Evolutionary conservation across 306 rosid species (phyloP).

Genomic region (Oxytropis ochrocephala): DNA sequence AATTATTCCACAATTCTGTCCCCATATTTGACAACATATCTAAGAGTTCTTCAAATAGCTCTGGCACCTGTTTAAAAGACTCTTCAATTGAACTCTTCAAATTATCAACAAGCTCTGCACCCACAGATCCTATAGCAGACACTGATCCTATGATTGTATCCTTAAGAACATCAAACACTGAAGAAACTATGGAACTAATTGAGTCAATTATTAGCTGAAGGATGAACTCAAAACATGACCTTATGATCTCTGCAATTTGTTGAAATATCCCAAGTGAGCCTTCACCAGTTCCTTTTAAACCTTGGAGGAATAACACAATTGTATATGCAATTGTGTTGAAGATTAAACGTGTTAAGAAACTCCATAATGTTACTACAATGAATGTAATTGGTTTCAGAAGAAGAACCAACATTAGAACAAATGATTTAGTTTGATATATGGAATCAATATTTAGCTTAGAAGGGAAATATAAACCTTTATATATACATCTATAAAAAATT

Average conservation of each 20-base stretch:
- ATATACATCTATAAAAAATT: neutral
- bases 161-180: conserved; percentile 31
- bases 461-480: neutral
- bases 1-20: conserved; percentile 35
- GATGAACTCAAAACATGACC: conserved; percentile 26
- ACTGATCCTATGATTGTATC: conserved; percentile 28
- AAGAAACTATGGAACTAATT: conserved; percentile 1
- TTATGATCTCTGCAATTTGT: conserved; percentile 27
- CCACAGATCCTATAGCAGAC: conserved; percentile 8
- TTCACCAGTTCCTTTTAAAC: conserved; percentile 30
- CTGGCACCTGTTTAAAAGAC: conserved; percentile 12
- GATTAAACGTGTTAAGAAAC: conserved; percentile 32
- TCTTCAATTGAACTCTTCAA: conserved; percentile 33
- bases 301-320: conserved; percentile 32
- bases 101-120: conserved; percentile 30
- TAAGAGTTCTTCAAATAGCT: conserved; percentile 19
- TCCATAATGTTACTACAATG: conserved; percentile 18
- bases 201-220: conserved; percentile 14
- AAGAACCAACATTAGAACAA: conserved; percentile 31
- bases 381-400: conserved; percentile 37
- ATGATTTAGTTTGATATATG: neutral
- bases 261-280: conserved; percentile 23
- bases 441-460: neutral
- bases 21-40: conserved; percentile 32
- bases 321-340: conserved; percentile 35